These are phyloP conservation scores for Aspergillus wentii DNA, from an alignment of 495 filamentous ascomycete genomes.

Conservation along the genomic window DNA sequence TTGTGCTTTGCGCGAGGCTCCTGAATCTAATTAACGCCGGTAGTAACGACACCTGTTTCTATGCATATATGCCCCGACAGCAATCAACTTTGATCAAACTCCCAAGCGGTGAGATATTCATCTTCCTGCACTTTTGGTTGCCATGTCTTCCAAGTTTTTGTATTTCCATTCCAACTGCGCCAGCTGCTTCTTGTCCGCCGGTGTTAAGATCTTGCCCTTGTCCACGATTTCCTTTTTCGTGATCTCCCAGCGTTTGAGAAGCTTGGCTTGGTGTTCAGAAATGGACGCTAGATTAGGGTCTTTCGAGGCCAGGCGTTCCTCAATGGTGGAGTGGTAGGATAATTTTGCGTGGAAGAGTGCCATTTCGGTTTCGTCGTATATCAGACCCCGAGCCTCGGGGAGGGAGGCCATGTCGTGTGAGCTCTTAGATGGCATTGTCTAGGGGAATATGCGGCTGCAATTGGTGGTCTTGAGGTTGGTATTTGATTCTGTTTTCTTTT, in stretches of 20 bases:
- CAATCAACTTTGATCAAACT: conserved; percentile 10
- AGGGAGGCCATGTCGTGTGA: conserved; percentile 18
- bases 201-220: conserved; percentile 26
- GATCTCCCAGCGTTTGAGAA: conserved; percentile 38
- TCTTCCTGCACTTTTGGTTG: conserved; percentile 16
- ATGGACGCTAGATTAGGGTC: conserved; percentile 34
- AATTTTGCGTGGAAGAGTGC: conserved; percentile 36
- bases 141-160: conserved; percentile 30
- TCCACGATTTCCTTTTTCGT: conserved; percentile 33
- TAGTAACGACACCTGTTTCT: conserved; percentile 24
- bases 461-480: not conserved
- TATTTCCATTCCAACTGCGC: conserved; percentile 38
- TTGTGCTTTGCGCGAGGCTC: not conserved
- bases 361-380: conserved; percentile 42
- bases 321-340: conserved; percentile 34
- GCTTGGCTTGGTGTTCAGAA: conserved; percentile 30
- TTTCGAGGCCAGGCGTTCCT: conserved; percentile 29
- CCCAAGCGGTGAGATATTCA: not conserved
- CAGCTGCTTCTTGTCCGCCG: conserved; percentile 30
- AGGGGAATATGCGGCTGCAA: no score
- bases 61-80: no score
- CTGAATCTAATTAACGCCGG: conserved; percentile 27
- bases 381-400: conserved; percentile 34
- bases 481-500: no score
- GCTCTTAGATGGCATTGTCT: conserved; percentile 27